These are phyloP conservation scores for Brettanomyces naardenensis DNA, from an alignment of 805 yeast species.

Conservation along the genomic window DNA sequence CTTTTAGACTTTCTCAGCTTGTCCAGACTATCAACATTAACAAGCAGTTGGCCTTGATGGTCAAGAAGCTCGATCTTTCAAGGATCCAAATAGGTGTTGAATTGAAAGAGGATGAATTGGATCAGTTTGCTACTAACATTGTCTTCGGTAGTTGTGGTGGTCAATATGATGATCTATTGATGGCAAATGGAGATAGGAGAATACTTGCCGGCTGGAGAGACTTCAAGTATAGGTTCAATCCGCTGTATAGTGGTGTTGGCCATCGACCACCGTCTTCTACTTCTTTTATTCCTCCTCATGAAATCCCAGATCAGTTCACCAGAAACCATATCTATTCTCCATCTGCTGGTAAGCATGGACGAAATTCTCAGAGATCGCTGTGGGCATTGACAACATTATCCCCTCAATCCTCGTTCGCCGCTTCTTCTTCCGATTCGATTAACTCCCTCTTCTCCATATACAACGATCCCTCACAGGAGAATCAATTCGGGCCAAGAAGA, in stretches of 20 bases:
- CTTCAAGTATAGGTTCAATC: conserved; percentile 75
- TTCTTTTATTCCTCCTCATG: conserved; percentile 1
- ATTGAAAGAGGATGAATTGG: conserved; percentile 14
- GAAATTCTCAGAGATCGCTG: not conserved
- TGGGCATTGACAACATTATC: not conserved
- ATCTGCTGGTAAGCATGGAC: not conserved
- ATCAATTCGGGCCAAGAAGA: not conserved
- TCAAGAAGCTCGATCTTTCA: conserved; percentile 54
- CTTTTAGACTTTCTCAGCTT: conserved; percentile 76
- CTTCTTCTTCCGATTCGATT: conserved; percentile 1
- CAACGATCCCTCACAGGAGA: not conserved
- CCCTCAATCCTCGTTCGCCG: not conserved
- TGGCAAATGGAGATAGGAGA: conserved; percentile 10
- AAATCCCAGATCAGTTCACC: not conserved
- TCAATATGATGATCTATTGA: conserved; percentile 3
- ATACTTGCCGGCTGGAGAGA: conserved; percentile 85
- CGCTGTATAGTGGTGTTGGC: conserved; percentile 37
- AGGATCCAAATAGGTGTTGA: conserved; percentile 32
- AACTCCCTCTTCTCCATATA: conserved; percentile 2
- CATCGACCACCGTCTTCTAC: not conserved
- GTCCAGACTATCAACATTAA: conserved; percentile 56
- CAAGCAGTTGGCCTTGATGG: conserved; percentile 46
- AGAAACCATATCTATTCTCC: conserved; percentile 1
- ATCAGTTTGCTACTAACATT: conserved; percentile 12
- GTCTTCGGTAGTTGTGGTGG: conserved; percentile 10